Evolutionary conservation across 139 green algal genomes (phyloP).

Genomic region (Chlamydomonas sphaeroides): DNA sequence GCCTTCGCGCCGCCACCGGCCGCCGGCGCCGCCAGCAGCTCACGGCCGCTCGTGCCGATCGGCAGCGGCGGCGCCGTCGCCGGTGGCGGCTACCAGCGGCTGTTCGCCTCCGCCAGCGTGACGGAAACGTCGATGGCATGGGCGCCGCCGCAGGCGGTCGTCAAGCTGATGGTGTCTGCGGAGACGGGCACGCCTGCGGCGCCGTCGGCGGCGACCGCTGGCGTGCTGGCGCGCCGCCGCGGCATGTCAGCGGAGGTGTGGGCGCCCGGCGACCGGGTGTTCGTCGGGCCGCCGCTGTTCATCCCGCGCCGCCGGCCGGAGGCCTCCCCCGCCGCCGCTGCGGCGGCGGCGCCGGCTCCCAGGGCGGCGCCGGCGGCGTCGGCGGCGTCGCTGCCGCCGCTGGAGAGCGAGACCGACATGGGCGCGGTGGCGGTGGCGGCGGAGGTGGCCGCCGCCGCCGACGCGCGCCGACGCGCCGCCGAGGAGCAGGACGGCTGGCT

Average conservation of each 20-base stretch:
- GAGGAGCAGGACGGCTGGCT: slow-evolving; percentile 36
- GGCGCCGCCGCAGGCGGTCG: slow-evolving; percentile 19
- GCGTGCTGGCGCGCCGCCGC: not conserved
- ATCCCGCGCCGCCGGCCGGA: not conserved
- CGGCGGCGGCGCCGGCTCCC: not conserved
- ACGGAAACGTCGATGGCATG: not conserved
- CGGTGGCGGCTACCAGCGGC: slow-evolving; percentile 8
- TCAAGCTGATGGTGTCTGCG: not conserved
- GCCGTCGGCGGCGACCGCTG: no score
- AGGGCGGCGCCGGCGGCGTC: not conserved
- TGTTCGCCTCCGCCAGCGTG: slow-evolving; percentile 4
- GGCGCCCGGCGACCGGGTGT: slow-evolving; percentile 31
- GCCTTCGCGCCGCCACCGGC: not conserved
- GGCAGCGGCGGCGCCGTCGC: not conserved
- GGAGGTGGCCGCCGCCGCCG: not conserved
- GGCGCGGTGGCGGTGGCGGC: not conserved
- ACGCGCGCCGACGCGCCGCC: no score
- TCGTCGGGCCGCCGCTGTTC: slow-evolving; percentile 18
- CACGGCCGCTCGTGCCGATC: not conserved
- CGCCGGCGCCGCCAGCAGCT: not conserved
- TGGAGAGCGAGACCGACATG: not conserved
- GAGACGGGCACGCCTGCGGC: not conserved
- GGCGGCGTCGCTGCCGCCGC: not conserved
- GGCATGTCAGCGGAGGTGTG: slow-evolving; percentile 14
- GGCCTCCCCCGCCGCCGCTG: not conserved